These are phyloP conservation scores for Alternaria sp. DNA, from an alignment of 2,329 filamentous ascomycete genomes.

Conservation along the genomic window DNA sequence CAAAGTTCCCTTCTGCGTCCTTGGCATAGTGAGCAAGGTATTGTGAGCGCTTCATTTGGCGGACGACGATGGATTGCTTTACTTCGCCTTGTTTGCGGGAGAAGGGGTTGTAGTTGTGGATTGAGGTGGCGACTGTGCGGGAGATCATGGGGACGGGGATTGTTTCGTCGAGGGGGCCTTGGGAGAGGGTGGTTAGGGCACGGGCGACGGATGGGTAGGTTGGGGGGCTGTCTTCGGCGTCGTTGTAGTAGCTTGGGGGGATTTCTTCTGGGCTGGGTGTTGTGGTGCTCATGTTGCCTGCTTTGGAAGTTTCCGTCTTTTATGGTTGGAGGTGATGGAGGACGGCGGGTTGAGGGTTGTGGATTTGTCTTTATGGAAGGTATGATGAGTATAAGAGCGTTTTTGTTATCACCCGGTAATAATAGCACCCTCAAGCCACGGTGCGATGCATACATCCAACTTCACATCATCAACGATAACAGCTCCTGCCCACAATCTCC, in stretches of 20 bases:
- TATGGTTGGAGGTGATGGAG: not conserved
- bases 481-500: not conserved
- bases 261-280: not conserved
- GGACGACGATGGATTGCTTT: constrained; percentile 10
- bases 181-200: constrained; percentile 12
- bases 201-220: constrained; percentile 19
- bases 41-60: constrained; percentile 33
- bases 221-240: constrained; percentile 4
- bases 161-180: constrained; percentile 22
- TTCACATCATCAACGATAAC: not conserved
- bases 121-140: constrained; percentile 14
- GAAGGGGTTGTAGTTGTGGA: constrained; percentile 29
- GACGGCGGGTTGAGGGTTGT: not conserved
- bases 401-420: not conserved
- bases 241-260: constrained; percentile 17
- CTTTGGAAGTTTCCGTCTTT: not conserved
- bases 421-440: not conserved
- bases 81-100: constrained; percentile 18
- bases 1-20: constrained; percentile 39
- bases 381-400: not conserved
- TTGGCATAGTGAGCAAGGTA: constrained; percentile 46
- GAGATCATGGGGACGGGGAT: constrained; percentile 26
- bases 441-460: not conserved
- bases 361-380: not conserved
- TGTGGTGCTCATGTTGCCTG: not conserved